Conservation (phyloP, 306 rosid species). For the Chamaecrista fasciculata region DNA sequence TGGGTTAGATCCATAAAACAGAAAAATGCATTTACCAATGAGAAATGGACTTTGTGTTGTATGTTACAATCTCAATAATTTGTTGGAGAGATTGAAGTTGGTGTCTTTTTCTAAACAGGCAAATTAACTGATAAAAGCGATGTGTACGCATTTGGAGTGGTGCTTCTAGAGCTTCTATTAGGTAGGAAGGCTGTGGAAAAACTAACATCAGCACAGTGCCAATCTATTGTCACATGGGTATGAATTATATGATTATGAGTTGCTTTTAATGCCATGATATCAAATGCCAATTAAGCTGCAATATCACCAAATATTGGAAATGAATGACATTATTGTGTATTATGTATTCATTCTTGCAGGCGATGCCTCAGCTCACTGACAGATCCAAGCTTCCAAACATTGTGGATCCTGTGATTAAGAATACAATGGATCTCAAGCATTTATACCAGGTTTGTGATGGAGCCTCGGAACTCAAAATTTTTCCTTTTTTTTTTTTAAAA, state of each 20-base stretch:
- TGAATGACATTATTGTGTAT: slow-evolving; percentile 10
- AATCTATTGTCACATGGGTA: slow-evolving; percentile 98
- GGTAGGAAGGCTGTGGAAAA: slow-evolving; percentile 94
- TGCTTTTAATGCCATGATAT: slow-evolving; percentile 11
- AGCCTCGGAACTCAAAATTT: not conserved
- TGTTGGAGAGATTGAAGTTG: not conserved
- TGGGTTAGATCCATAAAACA: not conserved
- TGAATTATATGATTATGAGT: slow-evolving; percentile 84
- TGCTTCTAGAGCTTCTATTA: slow-evolving; percentile 88
- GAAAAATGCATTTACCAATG: not conserved
- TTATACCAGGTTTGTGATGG: slow-evolving; percentile 76
- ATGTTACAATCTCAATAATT: not conserved
- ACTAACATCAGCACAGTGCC: slow-evolving; percentile 85
- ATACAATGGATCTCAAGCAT: slow-evolving; percentile 87
- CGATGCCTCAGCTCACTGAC: slow-evolving; percentile 98
- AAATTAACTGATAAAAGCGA: slow-evolving; percentile 98
- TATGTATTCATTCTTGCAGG: slow-evolving; percentile 52
- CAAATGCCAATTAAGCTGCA: not conserved
- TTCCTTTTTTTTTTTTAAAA: too few relatives aligned
- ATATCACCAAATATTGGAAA: not conserved
- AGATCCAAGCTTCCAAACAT: slow-evolving; percentile 89
- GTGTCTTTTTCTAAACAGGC: slow-evolving; percentile 49
- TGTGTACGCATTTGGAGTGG: slow-evolving; percentile 91
- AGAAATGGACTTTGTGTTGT: not conserved
- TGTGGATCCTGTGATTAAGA: slow-evolving; percentile 78